Evolutionary conservation across 768 basidiomycete species (phyloP).

Genomic region (Macrolepiota dolichaula): DNA sequence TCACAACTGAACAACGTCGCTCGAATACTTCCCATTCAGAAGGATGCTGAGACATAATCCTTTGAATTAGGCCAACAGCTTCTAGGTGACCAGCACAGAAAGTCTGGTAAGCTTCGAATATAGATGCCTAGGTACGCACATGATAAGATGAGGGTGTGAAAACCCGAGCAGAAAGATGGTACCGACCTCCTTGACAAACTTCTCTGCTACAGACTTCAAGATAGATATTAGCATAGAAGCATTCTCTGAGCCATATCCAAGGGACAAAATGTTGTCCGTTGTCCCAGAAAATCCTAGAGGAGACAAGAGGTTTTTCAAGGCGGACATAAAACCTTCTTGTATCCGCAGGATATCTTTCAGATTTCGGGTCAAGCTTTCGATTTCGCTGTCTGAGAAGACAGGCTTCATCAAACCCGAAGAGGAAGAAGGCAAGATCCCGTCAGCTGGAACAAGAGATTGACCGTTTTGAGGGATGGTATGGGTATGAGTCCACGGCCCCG

Average conservation of each 20-base stretch:
- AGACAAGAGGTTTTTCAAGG: constrained; percentile 45
- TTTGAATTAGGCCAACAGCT: constrained; percentile 72
- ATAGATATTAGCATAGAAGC: constrained; percentile 38
- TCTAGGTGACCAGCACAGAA: constrained; percentile 89
- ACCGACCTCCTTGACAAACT: constrained; percentile 57
- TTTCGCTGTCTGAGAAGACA: constrained; percentile 56
- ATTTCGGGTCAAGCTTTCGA: constrained; percentile 63
- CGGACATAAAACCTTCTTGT: constrained; percentile 64
- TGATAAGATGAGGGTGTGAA: neutral
- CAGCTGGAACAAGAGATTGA: constrained; percentile 11
- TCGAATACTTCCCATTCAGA: constrained; percentile 86
- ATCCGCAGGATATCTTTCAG: constrained; percentile 62
- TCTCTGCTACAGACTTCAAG: constrained; percentile 47
- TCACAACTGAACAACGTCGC: constrained; percentile 62
- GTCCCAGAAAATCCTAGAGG: constrained; percentile 49
- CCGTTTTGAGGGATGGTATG: constrained; percentile 32
- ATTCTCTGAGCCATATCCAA: constrained; percentile 13
- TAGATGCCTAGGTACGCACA: constrained; percentile 48
- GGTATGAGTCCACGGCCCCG: constrained; percentile 44
- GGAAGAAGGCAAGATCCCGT: constrained; percentile 18
- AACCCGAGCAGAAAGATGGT: constrained; percentile 6
- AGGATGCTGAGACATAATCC: constrained; percentile 57
- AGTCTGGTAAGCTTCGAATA: constrained; percentile 75
- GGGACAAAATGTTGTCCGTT: constrained; percentile 17
- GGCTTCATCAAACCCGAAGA: constrained; percentile 26